A percentile compares a stretch with the other conserved stretches of the same genome.
These are phyloP conservation scores for Globisporangium solare DNA, from an alignment of 352 stramenopile genomes.

Conservation along the genomic window DNA sequence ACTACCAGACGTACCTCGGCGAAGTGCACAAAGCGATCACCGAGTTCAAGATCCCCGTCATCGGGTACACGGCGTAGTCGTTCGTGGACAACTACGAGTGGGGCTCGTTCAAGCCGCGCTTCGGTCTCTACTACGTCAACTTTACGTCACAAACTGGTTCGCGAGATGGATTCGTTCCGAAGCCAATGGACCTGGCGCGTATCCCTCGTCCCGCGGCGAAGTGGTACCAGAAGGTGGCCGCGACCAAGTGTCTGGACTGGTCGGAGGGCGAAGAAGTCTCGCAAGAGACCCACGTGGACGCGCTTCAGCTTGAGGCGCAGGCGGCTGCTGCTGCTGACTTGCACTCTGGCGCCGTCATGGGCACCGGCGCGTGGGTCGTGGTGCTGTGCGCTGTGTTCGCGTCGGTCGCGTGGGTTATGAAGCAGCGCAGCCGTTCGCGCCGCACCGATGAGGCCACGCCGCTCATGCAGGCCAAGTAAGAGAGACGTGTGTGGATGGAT, in stretches of 20 bases:
- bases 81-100: slow-evolving; percentile 97
- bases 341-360: too few relatives aligned
- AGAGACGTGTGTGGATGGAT: too few relatives aligned
- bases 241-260: slow-evolving; percentile 14
- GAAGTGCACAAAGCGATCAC: slow-evolving; percentile 45
- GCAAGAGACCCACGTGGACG: too few relatives aligned
- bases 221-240: slow-evolving; percentile 5
- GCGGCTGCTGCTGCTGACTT: too few relatives aligned
- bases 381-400: too few relatives aligned
- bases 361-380: neutral
- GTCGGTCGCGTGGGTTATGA: too few relatives aligned
- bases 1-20: slow-evolving; percentile 38
- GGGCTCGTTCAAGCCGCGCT: slow-evolving; percentile 60
- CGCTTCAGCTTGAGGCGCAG: too few relatives aligned
- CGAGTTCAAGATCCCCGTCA: slow-evolving; percentile 44
- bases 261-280: too few relatives aligned
- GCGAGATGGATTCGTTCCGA: too few relatives aligned
- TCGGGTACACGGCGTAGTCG: slow-evolving; percentile 90
- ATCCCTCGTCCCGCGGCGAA: slow-evolving; percentile 17
- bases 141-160: slow-evolving; percentile 15
- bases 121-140: slow-evolving; percentile 49
- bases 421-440: too few relatives aligned
- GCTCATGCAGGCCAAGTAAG: too few relatives aligned
- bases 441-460: too few relatives aligned
- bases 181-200: slow-evolving; percentile 2